Evolutionary conservation across 768 basidiomycete genomes (phyloP).

Genomic region (Galerina sulciceps): DNA sequence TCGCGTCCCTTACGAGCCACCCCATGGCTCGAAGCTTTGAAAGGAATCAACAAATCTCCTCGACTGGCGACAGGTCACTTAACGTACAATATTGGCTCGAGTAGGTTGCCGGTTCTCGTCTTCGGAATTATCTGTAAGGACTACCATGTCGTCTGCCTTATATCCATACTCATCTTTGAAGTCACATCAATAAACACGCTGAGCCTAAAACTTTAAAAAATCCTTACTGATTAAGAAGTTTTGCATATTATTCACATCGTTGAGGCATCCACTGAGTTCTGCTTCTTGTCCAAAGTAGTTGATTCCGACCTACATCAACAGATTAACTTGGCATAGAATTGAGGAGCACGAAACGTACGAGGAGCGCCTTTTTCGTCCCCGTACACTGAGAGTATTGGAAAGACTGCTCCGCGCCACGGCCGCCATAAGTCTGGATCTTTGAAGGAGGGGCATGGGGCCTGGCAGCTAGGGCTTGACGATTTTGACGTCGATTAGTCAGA

Average conservation of each 20-base stretch:
- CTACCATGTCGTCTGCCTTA: constrained; percentile 79
- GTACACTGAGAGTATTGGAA: constrained; percentile 92
- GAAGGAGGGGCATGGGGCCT: constrained; percentile 60
- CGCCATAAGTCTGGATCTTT: constrained; percentile 63
- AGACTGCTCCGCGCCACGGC: constrained; percentile 57
- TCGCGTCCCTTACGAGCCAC: constrained; percentile 87
- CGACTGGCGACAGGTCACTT: neutral
- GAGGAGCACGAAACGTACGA: constrained; percentile 44
- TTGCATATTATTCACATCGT: constrained; percentile 85
- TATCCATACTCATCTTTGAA: constrained; percentile 65
- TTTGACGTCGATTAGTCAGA: neutral
- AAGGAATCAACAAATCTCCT: neutral
- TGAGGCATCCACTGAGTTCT: constrained; percentile 86
- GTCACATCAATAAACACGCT: neutral
- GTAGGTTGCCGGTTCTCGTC: constrained; percentile 75
- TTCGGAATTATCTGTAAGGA: constrained; percentile 77
- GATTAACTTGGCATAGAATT: neutral
- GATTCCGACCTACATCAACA: constrained; percentile 73
- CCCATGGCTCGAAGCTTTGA: constrained; percentile 76
- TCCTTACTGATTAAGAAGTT: constrained; percentile 69
- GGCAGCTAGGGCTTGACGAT: constrained; percentile 17
- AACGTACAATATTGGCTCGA: constrained; percentile 73
- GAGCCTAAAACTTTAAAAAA: neutral
- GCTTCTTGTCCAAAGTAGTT: constrained; percentile 76
- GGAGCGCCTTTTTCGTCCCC: constrained; percentile 86